phyloP scores from a whole-genome alignment of 345 rosid genomes.

The Euclidium syriacum region DNA sequence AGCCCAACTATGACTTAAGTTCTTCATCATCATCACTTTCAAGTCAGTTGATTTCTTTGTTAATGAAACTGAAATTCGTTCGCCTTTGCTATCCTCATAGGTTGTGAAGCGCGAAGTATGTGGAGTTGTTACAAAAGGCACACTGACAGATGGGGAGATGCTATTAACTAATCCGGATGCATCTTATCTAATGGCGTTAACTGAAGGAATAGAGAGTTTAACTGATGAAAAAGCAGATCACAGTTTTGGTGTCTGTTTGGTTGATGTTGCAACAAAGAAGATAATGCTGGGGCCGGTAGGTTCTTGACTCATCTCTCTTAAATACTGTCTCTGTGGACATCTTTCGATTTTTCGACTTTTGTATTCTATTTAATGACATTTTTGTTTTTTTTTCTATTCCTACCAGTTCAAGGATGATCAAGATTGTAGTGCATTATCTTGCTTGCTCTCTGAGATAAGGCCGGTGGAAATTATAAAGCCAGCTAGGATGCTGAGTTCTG shows the following conservation, averaged over 20 bases:
- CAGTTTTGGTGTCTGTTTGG: constrained; percentile 69
- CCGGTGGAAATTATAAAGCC: constrained; percentile 97
- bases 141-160: constrained; percentile 88
- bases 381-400: constrained; percentile 15
- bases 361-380: background rate
- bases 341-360: background rate
- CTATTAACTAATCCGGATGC: constrained; percentile 82
- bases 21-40: background rate
- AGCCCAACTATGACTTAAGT: constrained; percentile 9
- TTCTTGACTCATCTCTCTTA: background rate
- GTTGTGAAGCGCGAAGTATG: constrained; percentile 98
- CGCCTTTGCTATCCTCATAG: constrained; percentile 36
- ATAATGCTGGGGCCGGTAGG: constrained; percentile 83
- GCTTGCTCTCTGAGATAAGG: constrained; percentile 76
- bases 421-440: constrained; percentile 71
- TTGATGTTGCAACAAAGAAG: constrained; percentile 89
- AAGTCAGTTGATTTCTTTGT: background rate
- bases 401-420: constrained; percentile 76
- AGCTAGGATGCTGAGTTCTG: constrained; percentile 57
- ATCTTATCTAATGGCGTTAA: constrained; percentile 79
- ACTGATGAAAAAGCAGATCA: constrained; percentile 36
- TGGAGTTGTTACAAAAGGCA: constrained; percentile 89
- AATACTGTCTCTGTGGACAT: background rate
- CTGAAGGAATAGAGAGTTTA: constrained; percentile 46
- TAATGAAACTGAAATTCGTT: background rate